phyloP scores from a whole-genome alignment of 2,329 filamentous ascomycete genomes.

The Exophiala spinifera region DNA sequence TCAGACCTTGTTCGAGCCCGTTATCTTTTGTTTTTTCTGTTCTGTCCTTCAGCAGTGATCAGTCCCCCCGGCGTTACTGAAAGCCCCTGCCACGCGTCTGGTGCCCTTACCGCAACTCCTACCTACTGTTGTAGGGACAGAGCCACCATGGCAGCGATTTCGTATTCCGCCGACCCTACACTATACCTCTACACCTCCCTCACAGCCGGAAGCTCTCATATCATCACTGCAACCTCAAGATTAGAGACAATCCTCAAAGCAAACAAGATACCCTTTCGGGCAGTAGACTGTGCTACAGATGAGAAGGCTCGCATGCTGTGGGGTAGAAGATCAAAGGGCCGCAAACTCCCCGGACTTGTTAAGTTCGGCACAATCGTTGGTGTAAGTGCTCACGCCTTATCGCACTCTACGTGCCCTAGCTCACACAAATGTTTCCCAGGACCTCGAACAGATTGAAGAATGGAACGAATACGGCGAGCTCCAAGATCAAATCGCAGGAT shows the following conservation, averaged over 20 bases:
- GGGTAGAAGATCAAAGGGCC: constrained; percentile 77
- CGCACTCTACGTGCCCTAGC: neutral
- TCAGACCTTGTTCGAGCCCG: too few relatives aligned
- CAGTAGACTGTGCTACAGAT: constrained; percentile 86
- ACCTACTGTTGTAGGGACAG: too few relatives aligned
- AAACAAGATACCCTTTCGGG: constrained; percentile 90
- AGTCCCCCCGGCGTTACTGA: too few relatives aligned
- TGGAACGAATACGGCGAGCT: constrained; percentile 99
- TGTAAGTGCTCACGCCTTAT: constrained; percentile 54
- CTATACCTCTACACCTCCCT: constrained; percentile 96
- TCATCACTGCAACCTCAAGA: constrained; percentile 91
- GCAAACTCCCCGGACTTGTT: constrained; percentile 84
- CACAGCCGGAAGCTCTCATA: constrained; percentile 91
- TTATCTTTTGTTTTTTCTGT: too few relatives aligned
- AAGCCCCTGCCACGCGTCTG: too few relatives aligned
- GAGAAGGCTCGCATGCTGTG: constrained; percentile 85
- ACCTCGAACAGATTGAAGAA: constrained; percentile 90
- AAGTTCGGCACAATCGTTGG: constrained; percentile 83
- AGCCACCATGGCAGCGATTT: constrained; percentile 18
- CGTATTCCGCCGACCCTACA: constrained; percentile 55
- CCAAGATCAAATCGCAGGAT: constrained; percentile 69
- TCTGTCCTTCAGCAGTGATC: too few relatives aligned
- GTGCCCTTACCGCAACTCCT: too few relatives aligned
- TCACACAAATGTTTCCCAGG: constrained; percentile 52
- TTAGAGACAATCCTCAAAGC: constrained; percentile 95